phyloP scores from a whole-genome alignment of 345 rosid genomes.

The Xanthoceras sorbifolium region DNA sequence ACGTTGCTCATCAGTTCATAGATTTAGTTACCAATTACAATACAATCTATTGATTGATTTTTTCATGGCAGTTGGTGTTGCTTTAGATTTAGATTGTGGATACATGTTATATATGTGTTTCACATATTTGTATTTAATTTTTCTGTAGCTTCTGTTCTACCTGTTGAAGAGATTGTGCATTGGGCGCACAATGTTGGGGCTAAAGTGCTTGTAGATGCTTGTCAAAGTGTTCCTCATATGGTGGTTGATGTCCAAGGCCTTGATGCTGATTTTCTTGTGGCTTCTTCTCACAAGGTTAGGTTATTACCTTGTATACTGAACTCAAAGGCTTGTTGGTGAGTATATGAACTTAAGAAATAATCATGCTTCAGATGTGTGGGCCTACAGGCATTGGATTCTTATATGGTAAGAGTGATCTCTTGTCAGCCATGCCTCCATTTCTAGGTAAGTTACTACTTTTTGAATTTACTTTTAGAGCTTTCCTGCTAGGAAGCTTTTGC shows the following conservation, averaged over 20 bases:
- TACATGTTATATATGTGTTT: background rate
- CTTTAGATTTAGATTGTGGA: background rate
- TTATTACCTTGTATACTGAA: constrained; percentile 23
- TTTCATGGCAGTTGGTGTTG: background rate
- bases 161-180: constrained; percentile 62
- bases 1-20: background rate
- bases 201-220: constrained; percentile 89
- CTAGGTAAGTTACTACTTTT: constrained; percentile 53
- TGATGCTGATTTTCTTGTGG: constrained; percentile 88
- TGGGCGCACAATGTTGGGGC: constrained; percentile 83
- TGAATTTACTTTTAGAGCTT: background rate
- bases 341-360: constrained; percentile 58
- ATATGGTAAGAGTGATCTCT: constrained; percentile 74
- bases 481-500: background rate
- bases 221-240: constrained; percentile 98
- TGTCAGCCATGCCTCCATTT: constrained; percentile 91
- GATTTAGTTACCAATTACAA: background rate
- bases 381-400: constrained; percentile 99
- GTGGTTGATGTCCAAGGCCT: constrained; percentile 80
- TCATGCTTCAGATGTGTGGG: constrained; percentile 99
- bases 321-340: constrained; percentile 29
- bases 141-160: constrained; percentile 74
- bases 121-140: constrained; percentile 3
- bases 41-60: background rate
- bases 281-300: constrained; percentile 97